A percentile compares a stretch with the other conserved stretches of the same genome.
These are phyloP conservation scores for Sequoia sempervirens DNA, from an alignment of 75 land plant species.

Conservation along the genomic window DNA sequence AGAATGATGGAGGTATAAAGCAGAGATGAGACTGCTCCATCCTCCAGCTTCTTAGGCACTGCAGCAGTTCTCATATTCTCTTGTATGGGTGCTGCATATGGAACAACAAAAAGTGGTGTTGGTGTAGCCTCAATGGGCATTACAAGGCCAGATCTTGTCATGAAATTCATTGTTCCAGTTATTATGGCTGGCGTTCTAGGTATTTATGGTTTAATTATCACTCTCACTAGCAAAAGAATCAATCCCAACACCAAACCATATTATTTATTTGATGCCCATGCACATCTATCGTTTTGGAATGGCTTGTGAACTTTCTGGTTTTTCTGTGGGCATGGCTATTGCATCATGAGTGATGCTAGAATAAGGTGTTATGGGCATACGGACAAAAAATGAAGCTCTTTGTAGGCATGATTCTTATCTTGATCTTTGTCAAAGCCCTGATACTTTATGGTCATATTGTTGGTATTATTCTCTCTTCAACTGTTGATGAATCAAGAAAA, in stretches of 20 bases:
- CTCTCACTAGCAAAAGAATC: slow-evolving; percentile 59
- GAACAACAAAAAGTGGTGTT: slow-evolving; percentile 61
- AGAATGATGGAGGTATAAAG: too few relatives aligned
- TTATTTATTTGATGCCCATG: slow-evolving; percentile 63
- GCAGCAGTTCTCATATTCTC: too few relatives aligned
- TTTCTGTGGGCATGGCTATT: slow-evolving; percentile 63
- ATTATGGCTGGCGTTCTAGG: slow-evolving; percentile 69
- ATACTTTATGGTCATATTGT: slow-evolving; percentile 54
- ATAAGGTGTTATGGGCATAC: slow-evolving; percentile 35
- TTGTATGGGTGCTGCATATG: slow-evolving; percentile 46
- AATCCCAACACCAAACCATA: slow-evolving; percentile 57
- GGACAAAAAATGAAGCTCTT: slow-evolving; percentile 52
- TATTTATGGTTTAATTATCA: slow-evolving; percentile 59
- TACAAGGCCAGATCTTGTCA: slow-evolving; percentile 66
- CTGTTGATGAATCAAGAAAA: slow-evolving; percentile 45
- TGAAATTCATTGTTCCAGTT: slow-evolving; percentile 64
- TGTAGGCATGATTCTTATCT: slow-evolving; percentile 55
- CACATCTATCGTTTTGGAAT: slow-evolving; percentile 53
- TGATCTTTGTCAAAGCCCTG: slow-evolving; percentile 64
- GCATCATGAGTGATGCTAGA: slow-evolving; percentile 63
- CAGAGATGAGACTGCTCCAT: too few relatives aligned
- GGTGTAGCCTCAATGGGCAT: slow-evolving; percentile 70
- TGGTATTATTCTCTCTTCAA: slow-evolving; percentile 56
- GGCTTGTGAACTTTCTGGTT: slow-evolving; percentile 56
- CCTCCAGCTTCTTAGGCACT: too few relatives aligned